Percentiles rank a stretch among this genome's conserved stretches.
Evolutionary conservation across 1,139 yeast genomes (phyloP).

Genomic region (Diutina pseudorugosa): DNA sequence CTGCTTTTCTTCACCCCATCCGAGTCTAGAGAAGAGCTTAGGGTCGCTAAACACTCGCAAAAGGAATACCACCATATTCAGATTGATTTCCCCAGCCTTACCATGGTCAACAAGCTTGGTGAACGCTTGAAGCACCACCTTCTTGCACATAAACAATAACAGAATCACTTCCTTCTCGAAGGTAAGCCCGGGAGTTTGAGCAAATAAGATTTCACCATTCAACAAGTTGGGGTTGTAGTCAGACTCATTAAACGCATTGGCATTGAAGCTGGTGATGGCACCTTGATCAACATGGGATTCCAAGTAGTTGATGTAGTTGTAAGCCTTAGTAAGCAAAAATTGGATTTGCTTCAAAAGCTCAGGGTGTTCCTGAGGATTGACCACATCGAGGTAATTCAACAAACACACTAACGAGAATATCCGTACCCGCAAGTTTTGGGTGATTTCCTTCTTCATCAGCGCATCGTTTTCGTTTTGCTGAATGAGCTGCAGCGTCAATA

Average conservation of each 20-base stretch:
- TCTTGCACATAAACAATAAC: conserved; percentile 25
- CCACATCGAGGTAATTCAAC: conserved; percentile 22
- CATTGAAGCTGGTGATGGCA: conserved; percentile 21
- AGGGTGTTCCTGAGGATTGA: conserved; percentile 14
- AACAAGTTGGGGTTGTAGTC: conserved; percentile 21
- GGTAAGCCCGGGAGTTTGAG: conserved; percentile 16
- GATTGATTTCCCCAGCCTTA: conserved; percentile 28
- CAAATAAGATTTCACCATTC: conserved; percentile 17
- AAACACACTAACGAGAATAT: conserved; percentile 35
- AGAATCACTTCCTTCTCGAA: conserved; percentile 19
- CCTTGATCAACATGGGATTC: conserved; percentile 20
- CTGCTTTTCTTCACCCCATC: conserved; percentile 14
- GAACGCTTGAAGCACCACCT: conserved; percentile 30
- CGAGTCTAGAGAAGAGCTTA: conserved; percentile 18
- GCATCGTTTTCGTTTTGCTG: conserved; percentile 8
- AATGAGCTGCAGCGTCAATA: conserved; percentile 39
- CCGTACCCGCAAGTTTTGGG: conserved; percentile 31
- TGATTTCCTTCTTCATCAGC: conserved; percentile 16
- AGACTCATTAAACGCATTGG: conserved; percentile 16
- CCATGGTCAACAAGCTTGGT: conserved; percentile 19
- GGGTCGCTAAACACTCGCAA: conserved; percentile 29
- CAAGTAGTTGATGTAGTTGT: conserved; percentile 28
- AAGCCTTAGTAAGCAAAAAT: conserved; percentile 29
- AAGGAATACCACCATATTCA: conserved; percentile 30
- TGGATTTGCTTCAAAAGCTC: conserved; percentile 30